A percentile compares a stretch with the other conserved stretches of the same genome.
Evolutionary conservation across 345 rosid genomes (phyloP).

Genomic region (Zanthoxylum bungeanum): DNA sequence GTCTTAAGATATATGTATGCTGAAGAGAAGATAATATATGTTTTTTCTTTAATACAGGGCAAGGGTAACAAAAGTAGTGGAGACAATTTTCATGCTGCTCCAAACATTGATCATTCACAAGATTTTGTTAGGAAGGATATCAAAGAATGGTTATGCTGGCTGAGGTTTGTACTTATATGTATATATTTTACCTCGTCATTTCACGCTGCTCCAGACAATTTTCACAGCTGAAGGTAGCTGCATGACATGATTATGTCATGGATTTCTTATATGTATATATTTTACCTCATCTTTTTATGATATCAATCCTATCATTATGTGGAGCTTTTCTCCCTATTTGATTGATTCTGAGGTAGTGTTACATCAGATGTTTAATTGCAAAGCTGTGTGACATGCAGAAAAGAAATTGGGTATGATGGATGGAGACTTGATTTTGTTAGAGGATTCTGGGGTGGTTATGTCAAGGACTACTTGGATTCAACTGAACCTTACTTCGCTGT

Average conservation of each 20-base stretch:
- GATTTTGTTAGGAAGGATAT: conserved; percentile 92
- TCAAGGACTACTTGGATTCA: conserved; percentile 92
- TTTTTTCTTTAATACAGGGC: conserved; percentile 53
- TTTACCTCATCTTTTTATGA: background rate
- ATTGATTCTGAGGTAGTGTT: background rate
- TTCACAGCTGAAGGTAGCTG: background rate
- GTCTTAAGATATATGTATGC: background rate
- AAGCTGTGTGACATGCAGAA: conserved; percentile 43
- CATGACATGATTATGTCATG: background rate
- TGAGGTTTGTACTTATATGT: conserved; percentile 52
- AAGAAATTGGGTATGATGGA: conserved; percentile 96
- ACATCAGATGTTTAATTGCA: background rate
- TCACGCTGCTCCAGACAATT: too few relatives aligned
- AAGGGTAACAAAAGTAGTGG: conserved; percentile 98
- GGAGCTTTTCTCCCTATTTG: background rate
- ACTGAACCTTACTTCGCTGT: conserved; percentile 84
- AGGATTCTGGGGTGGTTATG: conserved; percentile 99
- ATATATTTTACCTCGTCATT: too few relatives aligned
- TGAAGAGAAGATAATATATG: background rate
- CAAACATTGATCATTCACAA: conserved; percentile 98
- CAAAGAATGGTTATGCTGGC: conserved; percentile 94
- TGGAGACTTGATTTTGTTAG: conserved; percentile 99
- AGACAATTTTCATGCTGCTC: conserved; percentile 97
- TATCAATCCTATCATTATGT: background rate
- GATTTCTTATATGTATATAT: background rate